Conservation (phyloP, 73 alveolate genomes). For the Urostyla sp. region DNA sequence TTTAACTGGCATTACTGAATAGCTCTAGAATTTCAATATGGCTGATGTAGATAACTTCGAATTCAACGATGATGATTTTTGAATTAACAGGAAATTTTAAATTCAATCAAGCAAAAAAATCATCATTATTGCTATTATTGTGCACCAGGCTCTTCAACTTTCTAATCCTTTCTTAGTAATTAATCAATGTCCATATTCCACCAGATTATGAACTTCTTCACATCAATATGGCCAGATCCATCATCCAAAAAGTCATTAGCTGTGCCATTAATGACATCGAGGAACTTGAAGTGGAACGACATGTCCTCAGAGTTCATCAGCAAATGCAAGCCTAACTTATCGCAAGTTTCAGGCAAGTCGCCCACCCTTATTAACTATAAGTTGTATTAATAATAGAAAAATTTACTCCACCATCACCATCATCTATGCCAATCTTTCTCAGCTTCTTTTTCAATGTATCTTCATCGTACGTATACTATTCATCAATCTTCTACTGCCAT, state of each 20-base stretch:
- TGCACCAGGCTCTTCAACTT: conserved; percentile 35
- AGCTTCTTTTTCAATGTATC: conserved; percentile 61
- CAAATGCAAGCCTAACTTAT: conserved; percentile 81
- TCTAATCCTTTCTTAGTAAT: conserved; percentile 54
- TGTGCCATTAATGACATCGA: conserved; percentile 87
- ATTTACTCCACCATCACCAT: conserved; percentile 61
- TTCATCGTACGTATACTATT: conserved; percentile 71
- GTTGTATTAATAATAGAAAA: conserved; percentile 1
- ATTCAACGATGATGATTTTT: conserved; percentile 66
- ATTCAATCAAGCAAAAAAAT: too few species aligned
- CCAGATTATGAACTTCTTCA: conserved; percentile 71
- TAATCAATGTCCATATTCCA: conserved; percentile 81
- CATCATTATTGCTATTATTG: not conserved
- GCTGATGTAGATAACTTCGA: conserved; percentile 81
- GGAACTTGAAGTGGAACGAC: conserved; percentile 89
- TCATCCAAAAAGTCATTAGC: conserved; percentile 82
- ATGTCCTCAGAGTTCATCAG: conserved; percentile 93
- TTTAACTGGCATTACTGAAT: conserved; percentile 81
- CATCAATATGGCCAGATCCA: conserved; percentile 74
- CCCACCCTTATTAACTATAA: conserved; percentile 58
- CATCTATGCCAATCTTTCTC: conserved; percentile 60
- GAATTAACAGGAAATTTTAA: not conserved
- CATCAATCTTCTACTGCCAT: conserved; percentile 83
- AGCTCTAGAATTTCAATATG: conserved; percentile 66
- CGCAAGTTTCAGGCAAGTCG: conserved; percentile 87